A percentile compares a stretch with the other conserved stretches of the same genome.
phyloP scores from a whole-genome alignment of 2,329 filamentous ascomycete species.

The Trichoderma arundinaceum region DNA sequence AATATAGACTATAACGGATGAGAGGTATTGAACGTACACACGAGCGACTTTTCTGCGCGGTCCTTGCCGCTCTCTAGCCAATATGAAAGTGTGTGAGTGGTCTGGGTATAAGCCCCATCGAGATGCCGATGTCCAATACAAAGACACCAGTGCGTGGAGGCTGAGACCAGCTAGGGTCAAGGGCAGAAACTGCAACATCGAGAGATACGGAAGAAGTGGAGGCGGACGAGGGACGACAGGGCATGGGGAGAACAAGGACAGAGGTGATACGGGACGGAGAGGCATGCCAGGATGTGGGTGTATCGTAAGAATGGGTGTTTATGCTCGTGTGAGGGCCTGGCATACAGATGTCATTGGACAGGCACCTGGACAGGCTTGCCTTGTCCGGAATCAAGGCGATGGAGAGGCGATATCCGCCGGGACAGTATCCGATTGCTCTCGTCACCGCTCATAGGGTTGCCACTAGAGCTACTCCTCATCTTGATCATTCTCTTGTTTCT shows the following conservation, averaged over 20 bases:
- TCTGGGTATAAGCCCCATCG: conserved; percentile 22
- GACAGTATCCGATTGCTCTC: conserved; percentile 16
- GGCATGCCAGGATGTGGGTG: background rate
- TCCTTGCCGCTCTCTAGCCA: conserved; percentile 1
- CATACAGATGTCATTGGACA: conserved; percentile 3
- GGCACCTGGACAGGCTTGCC: background rate
- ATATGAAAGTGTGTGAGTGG: conserved; percentile 23
- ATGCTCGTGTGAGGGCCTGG: background rate
- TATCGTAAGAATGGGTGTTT: background rate
- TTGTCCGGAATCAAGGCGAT: conserved; percentile 11
- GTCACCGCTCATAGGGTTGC: background rate
- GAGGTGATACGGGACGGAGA: conserved; percentile 2
- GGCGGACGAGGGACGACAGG: conserved; percentile 13
- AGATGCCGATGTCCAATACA: conserved; percentile 22
- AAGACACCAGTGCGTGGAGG: conserved; percentile 24
- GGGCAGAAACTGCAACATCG: conserved; percentile 31
- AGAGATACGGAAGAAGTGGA: conserved; percentile 27
- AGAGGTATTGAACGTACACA: conserved; percentile 2
- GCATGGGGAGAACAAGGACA: conserved; percentile 11
- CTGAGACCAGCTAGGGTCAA: conserved; percentile 28
- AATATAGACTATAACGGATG: conserved; percentile 7
- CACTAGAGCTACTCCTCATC: conserved; percentile 19
- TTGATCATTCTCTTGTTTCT: conserved; percentile 14
- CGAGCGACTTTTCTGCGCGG: conserved; percentile 12
- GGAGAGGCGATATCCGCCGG: background rate